Conservation (phyloP, 305 asterid species). For the Solanum hybrid region DNA sequence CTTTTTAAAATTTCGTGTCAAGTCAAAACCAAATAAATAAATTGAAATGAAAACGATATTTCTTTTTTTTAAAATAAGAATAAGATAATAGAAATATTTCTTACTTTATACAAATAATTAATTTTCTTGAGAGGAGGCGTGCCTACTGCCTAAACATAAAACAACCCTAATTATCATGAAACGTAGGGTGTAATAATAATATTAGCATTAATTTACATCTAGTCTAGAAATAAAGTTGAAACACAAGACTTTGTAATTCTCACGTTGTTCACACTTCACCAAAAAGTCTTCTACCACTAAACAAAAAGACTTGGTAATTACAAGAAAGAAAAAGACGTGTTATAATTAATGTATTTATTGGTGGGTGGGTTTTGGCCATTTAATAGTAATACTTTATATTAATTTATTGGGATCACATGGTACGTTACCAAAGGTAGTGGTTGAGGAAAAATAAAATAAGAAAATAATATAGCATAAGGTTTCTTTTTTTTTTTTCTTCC, state of each 20-base stretch:
- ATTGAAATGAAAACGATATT: background rate
- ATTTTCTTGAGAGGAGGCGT: background rate
- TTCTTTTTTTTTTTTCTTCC: background rate
- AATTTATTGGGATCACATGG: background rate
- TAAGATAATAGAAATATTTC: background rate
- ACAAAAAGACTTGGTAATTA: background rate
- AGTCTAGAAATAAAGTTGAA: background rate
- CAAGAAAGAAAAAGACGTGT: background rate
- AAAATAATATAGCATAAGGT: background rate
- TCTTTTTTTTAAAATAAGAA: background rate
- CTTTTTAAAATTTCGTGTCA: background rate
- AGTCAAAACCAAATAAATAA: background rate
- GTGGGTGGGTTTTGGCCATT: background rate
- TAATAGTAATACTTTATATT: background rate
- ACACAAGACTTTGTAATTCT: background rate
- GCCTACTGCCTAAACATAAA: background rate
- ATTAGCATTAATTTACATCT: background rate
- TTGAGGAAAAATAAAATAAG: background rate
- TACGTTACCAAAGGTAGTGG: background rate
- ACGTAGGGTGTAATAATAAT: background rate
- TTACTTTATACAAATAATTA: background rate
- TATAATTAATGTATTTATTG: background rate
- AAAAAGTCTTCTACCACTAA: background rate
- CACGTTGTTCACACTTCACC: conserved; percentile 3
- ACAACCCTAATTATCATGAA: background rate